These are phyloP conservation scores for Backusella westeae DNA, from an alignment of 192 early-diverging fungal genomes.

Conservation along the genomic window DNA sequence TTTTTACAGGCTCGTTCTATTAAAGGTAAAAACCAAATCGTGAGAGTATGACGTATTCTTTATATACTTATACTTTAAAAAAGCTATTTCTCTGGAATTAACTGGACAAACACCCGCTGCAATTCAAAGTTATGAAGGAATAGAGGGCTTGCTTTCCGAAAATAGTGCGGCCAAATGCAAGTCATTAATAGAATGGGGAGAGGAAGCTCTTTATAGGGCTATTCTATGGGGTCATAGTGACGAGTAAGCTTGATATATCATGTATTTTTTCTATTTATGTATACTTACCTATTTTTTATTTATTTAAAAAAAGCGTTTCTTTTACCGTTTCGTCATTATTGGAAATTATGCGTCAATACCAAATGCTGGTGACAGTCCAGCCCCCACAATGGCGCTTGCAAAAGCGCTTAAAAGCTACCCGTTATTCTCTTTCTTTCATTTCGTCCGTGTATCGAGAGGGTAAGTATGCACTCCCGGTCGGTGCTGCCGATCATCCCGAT, in stretches of 20 bases:
- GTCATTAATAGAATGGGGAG: slow-evolving; percentile 57
- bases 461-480: slow-evolving; percentile 27
- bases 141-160: slow-evolving; percentile 48
- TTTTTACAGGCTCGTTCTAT: slow-evolving; percentile 55
- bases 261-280: not conserved
- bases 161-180: not conserved
- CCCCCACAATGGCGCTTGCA: slow-evolving; percentile 45
- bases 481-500: not conserved
- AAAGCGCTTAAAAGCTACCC: slow-evolving; percentile 51
- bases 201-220: slow-evolving; percentile 68
- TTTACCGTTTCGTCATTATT: slow-evolving; percentile 26
- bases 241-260: slow-evolving; percentile 28
- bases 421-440: slow-evolving; percentile 46
- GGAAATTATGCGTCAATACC: slow-evolving; percentile 36
- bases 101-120: slow-evolving; percentile 42
- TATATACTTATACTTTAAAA: not conserved
- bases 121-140: slow-evolving; percentile 50
- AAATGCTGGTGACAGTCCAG: slow-evolving; percentile 40
- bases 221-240: slow-evolving; percentile 45
- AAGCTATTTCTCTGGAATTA: slow-evolving; percentile 53
- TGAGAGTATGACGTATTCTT: not conserved
- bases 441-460: slow-evolving; percentile 36
- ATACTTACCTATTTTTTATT: not conserved
- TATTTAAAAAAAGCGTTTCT: not conserved
- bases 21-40: slow-evolving; percentile 41